phyloP scores from a whole-genome alignment of 2,329 filamentous ascomycete genomes.

The Periconia sp. region DNA sequence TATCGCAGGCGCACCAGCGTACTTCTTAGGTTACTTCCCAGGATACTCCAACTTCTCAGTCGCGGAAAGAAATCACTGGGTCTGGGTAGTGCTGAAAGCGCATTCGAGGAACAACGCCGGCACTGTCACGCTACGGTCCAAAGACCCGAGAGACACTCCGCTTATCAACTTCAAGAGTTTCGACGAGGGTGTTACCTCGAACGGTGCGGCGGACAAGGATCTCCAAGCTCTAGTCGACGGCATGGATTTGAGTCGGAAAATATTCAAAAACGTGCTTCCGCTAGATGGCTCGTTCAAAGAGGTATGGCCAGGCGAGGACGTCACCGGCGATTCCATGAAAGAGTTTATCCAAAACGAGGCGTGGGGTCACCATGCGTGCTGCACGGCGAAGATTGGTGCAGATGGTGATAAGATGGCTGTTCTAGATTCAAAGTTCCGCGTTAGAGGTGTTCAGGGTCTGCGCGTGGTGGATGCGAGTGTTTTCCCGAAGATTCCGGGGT shows the following conservation, averaged over 20 bases:
- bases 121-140: constrained; percentile 60
- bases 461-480: constrained; percentile 48
- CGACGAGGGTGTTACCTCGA: constrained; percentile 56
- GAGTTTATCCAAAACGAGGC: constrained; percentile 28
- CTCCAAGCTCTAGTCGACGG: constrained; percentile 58
- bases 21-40: constrained; percentile 58
- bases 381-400: constrained; percentile 60
- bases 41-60: constrained; percentile 53
- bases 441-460: constrained; percentile 56
- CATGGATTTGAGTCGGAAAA: constrained; percentile 54
- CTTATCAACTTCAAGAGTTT: constrained; percentile 49
- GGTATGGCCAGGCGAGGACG: constrained; percentile 51
- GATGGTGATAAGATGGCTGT: constrained; percentile 53
- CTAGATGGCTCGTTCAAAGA: constrained; percentile 50
- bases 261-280: constrained; percentile 42
- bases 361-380: constrained; percentile 58
- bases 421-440: constrained; percentile 56
- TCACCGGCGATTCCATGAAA: constrained; percentile 47
- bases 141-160: constrained; percentile 64
- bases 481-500: constrained; percentile 48
- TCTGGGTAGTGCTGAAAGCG: constrained; percentile 59
- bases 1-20: constrained; percentile 56
- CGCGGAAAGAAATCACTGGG: constrained; percentile 48
- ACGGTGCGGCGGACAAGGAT: constrained; percentile 58
- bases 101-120: constrained; percentile 64